Base-by-base conservation (phyloP, 176 grass and related monocot species). In the Cenchrus americanus region DNA sequence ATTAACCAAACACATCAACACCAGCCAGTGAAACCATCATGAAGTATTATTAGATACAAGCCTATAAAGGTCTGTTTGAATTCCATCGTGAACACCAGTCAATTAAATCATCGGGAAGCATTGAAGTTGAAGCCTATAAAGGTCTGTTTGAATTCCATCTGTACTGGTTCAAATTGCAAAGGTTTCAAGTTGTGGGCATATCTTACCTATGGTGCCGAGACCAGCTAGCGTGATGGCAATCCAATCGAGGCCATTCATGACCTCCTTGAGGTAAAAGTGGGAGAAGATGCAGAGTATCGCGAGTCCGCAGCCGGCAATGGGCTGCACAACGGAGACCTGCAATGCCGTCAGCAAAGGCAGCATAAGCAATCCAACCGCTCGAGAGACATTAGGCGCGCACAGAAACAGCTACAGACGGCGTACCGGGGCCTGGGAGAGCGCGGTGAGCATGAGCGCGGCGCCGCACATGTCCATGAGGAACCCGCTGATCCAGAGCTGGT, bases 241-340 rank as follows among this genome's bases (percentile, higher is more conserved):
- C 97, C 97, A 99, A 48, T 99, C 97, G 77, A 99, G 86, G 83
- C 83, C 93, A 67, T 99, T 99, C 91, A 99, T 90, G 55, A 91
- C 89, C 90, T 99, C 97, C 83, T 92, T 96, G 23, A 99, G 91
- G 84, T 99, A 99, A 76, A 96, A 96, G 73, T 96, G 97, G 6
- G 97, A 99, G 78, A 99, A 99, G 10, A 96, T 83, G 23, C 87
- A 99, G 80, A 96, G 91, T 84, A 99, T 94, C 23, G 93, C 97
- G 75, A 99, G 97, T 22, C 97, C 97, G 69, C 93, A 99, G 58
- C 97, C 97, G 1, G 97, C 89, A 86, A 99, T 89, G 3, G 97
- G 97, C 84, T 99, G 97, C 83, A 99, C 94, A 13, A 99, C 89
- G 40, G 97, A 99, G 43, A 99, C 97, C 96, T 99, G 88, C 9